Percentiles rank a stretch among this genome's conserved stretches.
Conservation (phyloP, 257 asterid genomes). For the Nicotiana tabacum region DNA sequence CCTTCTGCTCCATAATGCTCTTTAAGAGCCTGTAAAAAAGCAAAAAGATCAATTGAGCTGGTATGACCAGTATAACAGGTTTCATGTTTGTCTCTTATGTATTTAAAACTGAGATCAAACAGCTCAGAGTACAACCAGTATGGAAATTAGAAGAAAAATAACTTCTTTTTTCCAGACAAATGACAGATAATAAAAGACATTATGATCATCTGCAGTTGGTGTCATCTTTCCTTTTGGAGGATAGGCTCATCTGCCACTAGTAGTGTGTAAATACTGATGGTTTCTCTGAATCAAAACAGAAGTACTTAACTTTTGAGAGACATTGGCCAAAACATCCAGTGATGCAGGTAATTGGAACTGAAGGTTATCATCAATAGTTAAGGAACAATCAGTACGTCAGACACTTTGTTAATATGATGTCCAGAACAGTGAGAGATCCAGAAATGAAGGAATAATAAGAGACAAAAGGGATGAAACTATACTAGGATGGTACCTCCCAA, state of each 20-base stretch:
- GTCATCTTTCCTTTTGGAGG: background rate
- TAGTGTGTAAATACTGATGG: background rate
- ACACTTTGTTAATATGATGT: background rate
- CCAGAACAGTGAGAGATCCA: background rate
- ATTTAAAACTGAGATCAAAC: background rate
- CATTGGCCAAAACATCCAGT: background rate
- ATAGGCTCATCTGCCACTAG: background rate
- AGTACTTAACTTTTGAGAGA: background rate
- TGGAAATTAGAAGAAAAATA: background rate
- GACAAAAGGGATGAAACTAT: background rate
- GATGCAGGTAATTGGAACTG: background rate
- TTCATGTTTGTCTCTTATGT: background rate
- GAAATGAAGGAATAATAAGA: background rate
- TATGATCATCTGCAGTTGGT: background rate
- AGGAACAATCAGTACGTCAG: background rate
- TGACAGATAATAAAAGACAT: background rate
- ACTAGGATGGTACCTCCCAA: background rate
- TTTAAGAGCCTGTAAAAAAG: slow-evolving; percentile 51
- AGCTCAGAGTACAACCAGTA: background rate
- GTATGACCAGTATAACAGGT: background rate
- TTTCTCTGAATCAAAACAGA: background rate
- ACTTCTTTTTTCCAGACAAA: background rate
- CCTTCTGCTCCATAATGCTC: slow-evolving; percentile 59
- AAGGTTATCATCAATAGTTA: background rate
- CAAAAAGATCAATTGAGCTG: background rate